phyloP scores from a whole-genome alignment of 2,329 filamentous ascomycete species.

The Fusarium humuli region DNA sequence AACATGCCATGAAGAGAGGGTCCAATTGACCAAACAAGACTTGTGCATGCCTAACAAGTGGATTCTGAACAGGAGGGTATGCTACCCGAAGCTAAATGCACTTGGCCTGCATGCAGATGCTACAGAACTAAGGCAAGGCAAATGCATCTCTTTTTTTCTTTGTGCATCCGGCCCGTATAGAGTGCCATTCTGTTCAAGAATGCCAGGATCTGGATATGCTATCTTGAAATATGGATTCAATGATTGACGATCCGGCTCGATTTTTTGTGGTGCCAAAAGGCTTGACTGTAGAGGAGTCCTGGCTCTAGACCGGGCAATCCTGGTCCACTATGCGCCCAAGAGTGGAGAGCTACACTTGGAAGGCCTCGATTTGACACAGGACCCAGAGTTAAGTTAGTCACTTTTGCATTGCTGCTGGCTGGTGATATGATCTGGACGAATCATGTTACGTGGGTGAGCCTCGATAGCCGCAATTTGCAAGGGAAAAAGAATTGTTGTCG shows the following conservation, averaged over 20 bases:
- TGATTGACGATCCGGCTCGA: conserved; percentile 9
- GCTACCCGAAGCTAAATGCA: conserved; percentile 25
- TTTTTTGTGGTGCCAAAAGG: conserved; percentile 23
- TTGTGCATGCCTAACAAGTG: conserved; percentile 31
- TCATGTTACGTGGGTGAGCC: conserved; percentile 14
- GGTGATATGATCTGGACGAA: conserved; percentile 11
- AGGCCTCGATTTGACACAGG: conserved; percentile 30
- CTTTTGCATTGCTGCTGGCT: conserved; percentile 1
- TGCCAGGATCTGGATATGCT: conserved; percentile 1
- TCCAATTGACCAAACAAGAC: conserved; percentile 18
- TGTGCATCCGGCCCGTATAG: conserved; percentile 9
- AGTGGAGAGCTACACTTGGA: conserved; percentile 28
- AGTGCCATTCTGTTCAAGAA: background rate
- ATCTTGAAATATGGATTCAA: conserved; percentile 1
- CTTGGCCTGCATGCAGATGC: conserved; percentile 27
- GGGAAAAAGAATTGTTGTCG: background rate
- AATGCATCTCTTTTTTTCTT: conserved; percentile 12
- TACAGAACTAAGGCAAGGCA: conserved; percentile 13
- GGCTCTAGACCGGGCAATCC: background rate
- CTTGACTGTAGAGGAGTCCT: background rate
- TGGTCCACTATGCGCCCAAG: conserved; percentile 10
- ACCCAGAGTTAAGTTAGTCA: conserved; percentile 16
- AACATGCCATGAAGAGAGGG: conserved; percentile 23
- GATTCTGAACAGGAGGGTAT: conserved; percentile 19
- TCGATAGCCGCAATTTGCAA: conserved; percentile 25